Conservation (phyloP, 306 rosid species). For the Malus asiatica region DNA sequence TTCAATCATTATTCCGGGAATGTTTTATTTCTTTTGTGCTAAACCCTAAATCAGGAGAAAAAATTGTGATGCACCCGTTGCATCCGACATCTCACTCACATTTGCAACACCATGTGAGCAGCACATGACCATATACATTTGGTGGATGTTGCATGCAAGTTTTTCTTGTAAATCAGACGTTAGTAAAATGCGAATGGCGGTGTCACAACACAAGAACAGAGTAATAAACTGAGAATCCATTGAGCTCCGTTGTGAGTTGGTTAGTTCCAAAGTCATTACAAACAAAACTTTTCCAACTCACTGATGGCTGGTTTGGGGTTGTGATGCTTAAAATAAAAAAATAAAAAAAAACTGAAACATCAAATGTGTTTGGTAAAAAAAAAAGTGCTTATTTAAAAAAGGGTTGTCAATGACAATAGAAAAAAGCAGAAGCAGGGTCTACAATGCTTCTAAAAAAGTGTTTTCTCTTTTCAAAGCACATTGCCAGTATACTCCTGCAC, state of each 20-base stretch:
- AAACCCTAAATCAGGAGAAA: not conserved
- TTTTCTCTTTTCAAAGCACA: too few species aligned
- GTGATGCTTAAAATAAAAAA: too few species aligned
- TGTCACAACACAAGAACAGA: not conserved
- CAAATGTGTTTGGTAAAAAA: too few species aligned
- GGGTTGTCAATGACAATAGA: too few species aligned
- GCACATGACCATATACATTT: not conserved
- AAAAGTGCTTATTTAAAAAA: too few species aligned
- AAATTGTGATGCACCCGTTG: not conserved
- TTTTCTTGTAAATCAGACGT: not conserved
- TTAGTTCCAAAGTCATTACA: constrained; percentile 19
- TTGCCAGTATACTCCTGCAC: too few species aligned
- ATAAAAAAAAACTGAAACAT: too few species aligned
- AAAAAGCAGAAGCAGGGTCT: too few species aligned
- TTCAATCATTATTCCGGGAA: not conserved
- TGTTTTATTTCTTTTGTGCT: not conserved
- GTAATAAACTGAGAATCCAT: constrained; percentile 4
- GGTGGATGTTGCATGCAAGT: not conserved
- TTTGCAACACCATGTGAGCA: not conserved
- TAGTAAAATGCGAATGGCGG: not conserved
- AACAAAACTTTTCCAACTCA: not conserved
- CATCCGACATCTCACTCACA: not conserved
- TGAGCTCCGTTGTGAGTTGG: constrained; percentile 14
- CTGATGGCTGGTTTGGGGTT: not conserved
- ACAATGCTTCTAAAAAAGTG: too few species aligned